phyloP scores from a whole-genome alignment of 169 alveolate genomes.

The Plasmodium chabaudi region DNA sequence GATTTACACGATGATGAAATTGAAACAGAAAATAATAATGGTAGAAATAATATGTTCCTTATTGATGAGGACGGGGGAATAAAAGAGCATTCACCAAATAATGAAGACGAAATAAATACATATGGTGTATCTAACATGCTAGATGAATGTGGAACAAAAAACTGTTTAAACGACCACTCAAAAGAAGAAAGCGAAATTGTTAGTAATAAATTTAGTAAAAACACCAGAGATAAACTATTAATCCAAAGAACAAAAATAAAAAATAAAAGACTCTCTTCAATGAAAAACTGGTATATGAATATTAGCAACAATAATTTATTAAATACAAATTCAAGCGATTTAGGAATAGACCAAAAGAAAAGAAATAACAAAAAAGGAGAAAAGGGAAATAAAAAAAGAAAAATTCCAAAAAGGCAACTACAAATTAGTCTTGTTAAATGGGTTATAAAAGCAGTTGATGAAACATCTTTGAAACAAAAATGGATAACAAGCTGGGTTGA shows the following conservation, averaged over 20 bases:
- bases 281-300: slow-evolving; percentile 15
- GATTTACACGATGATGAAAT: background rate
- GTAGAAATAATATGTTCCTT: background rate
- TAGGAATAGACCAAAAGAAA: slow-evolving; percentile 2
- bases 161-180: background rate
- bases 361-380: slow-evolving; percentile 9
- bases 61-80: background rate
- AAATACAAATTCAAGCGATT: background rate
- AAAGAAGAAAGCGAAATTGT: background rate
- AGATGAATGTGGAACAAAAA: background rate
- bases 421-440: slow-evolving; percentile 70
- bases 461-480: slow-evolving; percentile 47
- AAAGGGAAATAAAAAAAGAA: slow-evolving; percentile 7
- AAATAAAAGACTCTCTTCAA: slow-evolving; percentile 3
- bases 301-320: slow-evolving; percentile 23
- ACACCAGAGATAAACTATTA: background rate
- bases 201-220: background rate
- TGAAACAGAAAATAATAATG: background rate
- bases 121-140: background rate
- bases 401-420: slow-evolving; percentile 25
- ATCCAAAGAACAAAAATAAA: background rate
- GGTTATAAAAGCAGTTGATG: slow-evolving; percentile 74
- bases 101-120: background rate
- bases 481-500: slow-evolving; percentile 75
- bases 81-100: background rate